Base-by-base conservation (phyloP, 2,329 filamentous ascomycete genomes). In the Colletotrichum sp. region DNA sequence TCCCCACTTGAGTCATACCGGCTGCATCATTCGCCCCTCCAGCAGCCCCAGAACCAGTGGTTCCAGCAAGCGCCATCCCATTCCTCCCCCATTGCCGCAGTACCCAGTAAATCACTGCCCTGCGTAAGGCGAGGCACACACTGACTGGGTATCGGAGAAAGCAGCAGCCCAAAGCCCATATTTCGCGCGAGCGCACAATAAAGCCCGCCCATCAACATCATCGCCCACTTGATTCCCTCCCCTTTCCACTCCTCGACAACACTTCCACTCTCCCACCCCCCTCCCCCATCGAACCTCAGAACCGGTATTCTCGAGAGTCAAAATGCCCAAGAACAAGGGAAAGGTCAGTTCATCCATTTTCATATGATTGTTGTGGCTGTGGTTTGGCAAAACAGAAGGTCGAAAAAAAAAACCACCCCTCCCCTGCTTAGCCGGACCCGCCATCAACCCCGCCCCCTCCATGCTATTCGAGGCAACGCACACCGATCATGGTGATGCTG, bases 261-360 rank as follows among this genome's bases (percentile, higher is more conserved):
- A 76, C 57, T 73, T 59, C 34, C 55, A 62, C 71, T 62, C 55
- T 73, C 55, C 57, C 63, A 65, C 68, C 57, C 77, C 59, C 55
- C 71, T 39, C 60, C 63, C 34, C 62, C 52, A 57, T 71, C 64
- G 66, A 39, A 75, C 66, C 78, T 79, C 77, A 81, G 76, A 78
- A 80, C 77, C 74, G 79, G 57, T 63, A 68, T 73, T 73, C 69
- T 73, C 69, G 62, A 59, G 39, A 79, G 63, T 76, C 84, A 93
- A 88, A 78, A 98, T 98, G 96, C 96, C 96, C 84, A 98, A 98
- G 95, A 98, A 98, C 88, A 98, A 98, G 93, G 96, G 96, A 96
- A 98, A 98, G 90, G 96, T 98, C 90, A 85, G 91, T 83, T 76
- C 18, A 28, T 30, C 57, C 70, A 74, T 55, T 76, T 65, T 55